Evolutionary conservation across 805 yeast genomes (phyloP), one percentile per base, ranked within the genome.

Genomic region (Saccharomycopsis fibuligera): DNA sequence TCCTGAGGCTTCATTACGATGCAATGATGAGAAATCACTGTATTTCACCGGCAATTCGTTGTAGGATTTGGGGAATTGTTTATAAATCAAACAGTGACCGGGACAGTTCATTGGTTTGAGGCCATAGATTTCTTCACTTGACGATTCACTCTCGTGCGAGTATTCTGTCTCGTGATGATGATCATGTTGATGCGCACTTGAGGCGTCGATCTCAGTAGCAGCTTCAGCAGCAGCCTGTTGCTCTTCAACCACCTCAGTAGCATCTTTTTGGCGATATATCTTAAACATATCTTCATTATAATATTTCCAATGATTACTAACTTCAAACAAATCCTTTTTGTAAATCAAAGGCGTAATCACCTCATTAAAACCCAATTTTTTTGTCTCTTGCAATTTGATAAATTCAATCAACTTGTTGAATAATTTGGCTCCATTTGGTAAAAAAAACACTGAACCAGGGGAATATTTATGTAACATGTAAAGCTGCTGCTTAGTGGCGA

Each of bases 81-180:
- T 76, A 65, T 79, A 93, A 19, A 93, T 75, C 39, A 93, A 60
- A 62, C 99, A 93, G 62, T 93, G 99, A 0, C 96, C 96, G 0
- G 96, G 96, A 60, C 96, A 88, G 65, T 87, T 87, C 96, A 88
- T 84, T 6, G 99, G 99, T 60, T 93, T 93, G 37, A 91, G 68
- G 0, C 96, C 95, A 62, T 83, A 91, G 43, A 69, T 62, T 29
- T 64, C 67, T 24, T 63, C 67, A n/a, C n/a, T n/a, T n/a, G n/a
- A n/a, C n/a, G n/a, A n/a, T n/a, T n/a, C n/a, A n/a, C n/a, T 14
- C n/a, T n/a, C n/a, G n/a, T n/a, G n/a, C n/a, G n/a, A n/a, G n/a
- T 67, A 72, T 41, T 74, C 76, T 36, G 68, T 67, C 12, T 58
- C 65, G 4, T 62, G 51, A 37, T 68, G 64, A 29, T 60, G 40